Evolutionary conservation across 768 basidiomycete species (phyloP).

Genomic region (Calocybe gangraenosa): DNA sequence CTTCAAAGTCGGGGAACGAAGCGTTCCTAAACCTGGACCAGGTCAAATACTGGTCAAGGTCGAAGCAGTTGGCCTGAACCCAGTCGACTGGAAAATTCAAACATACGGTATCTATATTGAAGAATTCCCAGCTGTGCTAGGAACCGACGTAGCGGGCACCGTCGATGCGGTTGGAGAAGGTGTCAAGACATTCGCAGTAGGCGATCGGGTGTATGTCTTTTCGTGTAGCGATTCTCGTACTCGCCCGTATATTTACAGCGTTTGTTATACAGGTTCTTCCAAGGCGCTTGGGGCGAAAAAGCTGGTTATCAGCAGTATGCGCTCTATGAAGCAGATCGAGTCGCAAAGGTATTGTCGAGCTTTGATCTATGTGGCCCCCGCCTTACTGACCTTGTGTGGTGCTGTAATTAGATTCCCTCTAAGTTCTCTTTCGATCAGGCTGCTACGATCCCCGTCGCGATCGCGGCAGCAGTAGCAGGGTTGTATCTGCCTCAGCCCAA

Average conservation of each 20-base stretch:
- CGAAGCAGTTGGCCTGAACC: slow-evolving; percentile 39
- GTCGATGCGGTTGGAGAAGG: slow-evolving; percentile 51
- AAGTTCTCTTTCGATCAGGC: slow-evolving; percentile 33
- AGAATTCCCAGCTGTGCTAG: slow-evolving; percentile 41
- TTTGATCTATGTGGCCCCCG: no score
- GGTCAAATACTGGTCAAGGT: slow-evolving; percentile 40
- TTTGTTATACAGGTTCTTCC: slow-evolving; percentile 11
- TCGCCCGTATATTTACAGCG: background rate
- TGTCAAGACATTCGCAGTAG: slow-evolving; percentile 42
- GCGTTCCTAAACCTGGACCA: slow-evolving; percentile 24
- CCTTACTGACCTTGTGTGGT: no score
- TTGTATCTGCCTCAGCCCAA: slow-evolving; percentile 25
- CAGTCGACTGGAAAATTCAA: slow-evolving; percentile 49
- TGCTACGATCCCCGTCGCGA: slow-evolving; percentile 28
- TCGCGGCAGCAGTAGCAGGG: slow-evolving; percentile 25
- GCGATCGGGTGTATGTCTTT: slow-evolving; percentile 47
- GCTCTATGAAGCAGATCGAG: slow-evolving; percentile 16
- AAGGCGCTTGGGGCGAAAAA: slow-evolving; percentile 11
- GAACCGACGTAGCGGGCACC: slow-evolving; percentile 47
- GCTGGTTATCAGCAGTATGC: slow-evolving; percentile 26
- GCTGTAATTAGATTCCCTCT: slow-evolving; percentile 23
- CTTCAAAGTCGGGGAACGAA: slow-evolving; percentile 13
- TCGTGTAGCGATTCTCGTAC: background rate
- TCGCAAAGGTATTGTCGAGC: slow-evolving; percentile 12
- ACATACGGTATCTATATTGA: slow-evolving; percentile 28